phyloP scores from a whole-genome alignment of 305 asterid species.

The Coffea humblotiana region DNA sequence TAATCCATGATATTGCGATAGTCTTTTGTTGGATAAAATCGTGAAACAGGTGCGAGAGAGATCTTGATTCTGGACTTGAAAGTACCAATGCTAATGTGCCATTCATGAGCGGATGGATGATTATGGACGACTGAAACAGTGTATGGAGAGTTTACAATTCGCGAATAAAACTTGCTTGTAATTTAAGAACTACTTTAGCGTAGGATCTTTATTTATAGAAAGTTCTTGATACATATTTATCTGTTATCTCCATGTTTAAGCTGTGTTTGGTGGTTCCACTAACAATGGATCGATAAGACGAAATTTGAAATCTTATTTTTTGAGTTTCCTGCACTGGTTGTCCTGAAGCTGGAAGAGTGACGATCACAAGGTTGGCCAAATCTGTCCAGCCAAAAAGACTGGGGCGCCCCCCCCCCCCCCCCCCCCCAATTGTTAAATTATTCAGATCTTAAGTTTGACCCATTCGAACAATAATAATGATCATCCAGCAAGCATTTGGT shows the following conservation, averaged over 20 bases:
- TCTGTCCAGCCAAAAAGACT: neutral
- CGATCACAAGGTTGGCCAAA: neutral
- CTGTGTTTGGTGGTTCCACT: neutral
- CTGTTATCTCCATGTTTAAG: neutral
- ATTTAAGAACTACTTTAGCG: neutral
- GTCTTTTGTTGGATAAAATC: neutral
- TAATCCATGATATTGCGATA: slow-evolving; percentile 1
- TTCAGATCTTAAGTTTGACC: slow-evolving; percentile 3
- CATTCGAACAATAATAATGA: neutral
- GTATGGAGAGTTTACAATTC: slow-evolving; percentile 2
- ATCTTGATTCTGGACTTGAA: neutral
- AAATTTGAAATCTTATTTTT: neutral
- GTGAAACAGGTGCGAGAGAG: neutral
- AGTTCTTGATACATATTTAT: neutral
- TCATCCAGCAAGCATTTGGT: neutral
- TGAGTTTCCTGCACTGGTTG: neutral
- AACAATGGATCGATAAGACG: neutral
- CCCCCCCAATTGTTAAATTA: neutral
- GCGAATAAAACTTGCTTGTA: neutral
- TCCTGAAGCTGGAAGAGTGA: neutral
- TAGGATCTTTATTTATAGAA: neutral
- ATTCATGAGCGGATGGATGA: neutral
- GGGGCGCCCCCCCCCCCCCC: neutral
- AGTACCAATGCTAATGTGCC: neutral
- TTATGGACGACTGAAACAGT: neutral